These are phyloP conservation scores for Staphylotrichum tortipilum DNA, from an alignment of 495 filamentous ascomycete genomes.

Conservation along the genomic window DNA sequence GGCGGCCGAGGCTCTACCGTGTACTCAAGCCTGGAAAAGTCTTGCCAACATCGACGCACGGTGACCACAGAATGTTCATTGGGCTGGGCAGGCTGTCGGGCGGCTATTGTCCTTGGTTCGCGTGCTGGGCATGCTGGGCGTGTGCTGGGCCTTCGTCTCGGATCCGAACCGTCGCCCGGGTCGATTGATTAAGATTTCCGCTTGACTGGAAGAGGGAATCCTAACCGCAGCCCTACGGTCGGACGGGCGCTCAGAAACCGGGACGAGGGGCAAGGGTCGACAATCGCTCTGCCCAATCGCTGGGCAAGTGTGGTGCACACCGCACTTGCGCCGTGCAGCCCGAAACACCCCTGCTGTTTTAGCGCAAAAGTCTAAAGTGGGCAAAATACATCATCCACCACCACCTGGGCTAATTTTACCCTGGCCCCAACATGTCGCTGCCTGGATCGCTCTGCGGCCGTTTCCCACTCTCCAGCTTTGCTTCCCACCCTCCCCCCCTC, in stretches of 20 bases:
- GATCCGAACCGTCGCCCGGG: no score
- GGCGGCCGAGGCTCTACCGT: background rate
- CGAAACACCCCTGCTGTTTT: background rate
- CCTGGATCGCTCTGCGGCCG: no score
- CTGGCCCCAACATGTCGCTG: no score
- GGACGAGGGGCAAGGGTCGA: background rate
- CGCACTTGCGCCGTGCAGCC: background rate
- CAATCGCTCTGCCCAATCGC: background rate
- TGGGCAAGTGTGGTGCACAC: background rate
- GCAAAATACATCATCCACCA: background rate
- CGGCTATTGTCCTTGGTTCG: no score
- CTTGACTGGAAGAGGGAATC: background rate
- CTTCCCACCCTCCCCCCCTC: background rate
- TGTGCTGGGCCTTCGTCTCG: no score
- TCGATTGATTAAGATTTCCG: background rate
- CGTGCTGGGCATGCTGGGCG: no score
- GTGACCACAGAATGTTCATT: no score
- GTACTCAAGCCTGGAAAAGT: no score
- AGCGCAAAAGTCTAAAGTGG: background rate
- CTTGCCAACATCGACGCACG: no score
- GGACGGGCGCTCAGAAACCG: no score
- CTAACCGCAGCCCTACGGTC: constrained; percentile 3
- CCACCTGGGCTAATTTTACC: constrained; percentile 6
- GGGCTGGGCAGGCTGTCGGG: no score
- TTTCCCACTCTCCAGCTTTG: background rate